Conservation (phyloP, 106 monocot species). For the Narthecium ossifragum region DNA sequence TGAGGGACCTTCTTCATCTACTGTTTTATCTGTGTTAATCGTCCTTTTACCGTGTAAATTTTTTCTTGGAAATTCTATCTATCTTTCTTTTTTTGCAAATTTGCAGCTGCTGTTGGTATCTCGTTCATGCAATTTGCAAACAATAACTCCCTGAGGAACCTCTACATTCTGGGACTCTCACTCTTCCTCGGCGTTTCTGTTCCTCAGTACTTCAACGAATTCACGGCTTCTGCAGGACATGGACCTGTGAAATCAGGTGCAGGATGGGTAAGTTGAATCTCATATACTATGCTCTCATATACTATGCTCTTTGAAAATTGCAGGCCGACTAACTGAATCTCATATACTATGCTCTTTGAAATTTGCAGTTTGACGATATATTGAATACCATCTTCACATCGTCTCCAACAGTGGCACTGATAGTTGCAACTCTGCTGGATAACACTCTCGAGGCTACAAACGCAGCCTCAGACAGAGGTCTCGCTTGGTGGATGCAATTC, state of each 20-base stretch:
- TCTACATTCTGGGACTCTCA: constrained; percentile 67
- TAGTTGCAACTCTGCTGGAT: constrained; percentile 61
- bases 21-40: no score
- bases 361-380: constrained; percentile 83
- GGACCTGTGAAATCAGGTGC: constrained; percentile 73
- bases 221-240: constrained; percentile 41
- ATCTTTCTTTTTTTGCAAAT: constrained; percentile 5
- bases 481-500: constrained; percentile 72
- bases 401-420: constrained; percentile 54
- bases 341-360: background rate
- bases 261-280: constrained; percentile 60
- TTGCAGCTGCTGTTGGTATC: constrained; percentile 66
- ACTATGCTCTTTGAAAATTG: background rate
- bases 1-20: no score
- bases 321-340: background rate
- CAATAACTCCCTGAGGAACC: constrained; percentile 77
- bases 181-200: constrained; percentile 86
- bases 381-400: constrained; percentile 81
- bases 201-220: constrained; percentile 83
- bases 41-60: background rate
- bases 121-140: constrained; percentile 84
- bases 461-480: constrained; percentile 49
- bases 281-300: background rate
- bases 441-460: constrained; percentile 52
- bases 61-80: background rate